Evolutionary conservation across 2,329 filamentous ascomycete genomes (phyloP).

Genomic region (Botrytis porri): DNA sequence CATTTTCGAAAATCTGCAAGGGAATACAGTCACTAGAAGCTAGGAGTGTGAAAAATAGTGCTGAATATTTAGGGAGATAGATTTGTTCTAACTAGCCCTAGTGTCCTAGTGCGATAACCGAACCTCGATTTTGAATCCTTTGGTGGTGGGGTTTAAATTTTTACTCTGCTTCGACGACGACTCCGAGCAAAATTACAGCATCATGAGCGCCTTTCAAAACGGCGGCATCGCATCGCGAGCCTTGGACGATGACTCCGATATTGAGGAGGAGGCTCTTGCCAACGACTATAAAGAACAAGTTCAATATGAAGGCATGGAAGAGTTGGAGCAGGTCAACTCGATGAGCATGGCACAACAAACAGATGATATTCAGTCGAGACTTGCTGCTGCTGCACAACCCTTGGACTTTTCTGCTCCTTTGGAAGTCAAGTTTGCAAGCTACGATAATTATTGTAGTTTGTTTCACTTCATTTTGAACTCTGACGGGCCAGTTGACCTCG

Average conservation of each 20-base stretch:
- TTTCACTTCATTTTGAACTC: conserved; percentile 99
- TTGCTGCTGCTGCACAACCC: conserved; percentile 88
- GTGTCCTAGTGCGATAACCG: conserved; percentile 17
- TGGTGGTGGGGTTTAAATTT: background rate
- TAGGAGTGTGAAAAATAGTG: background rate
- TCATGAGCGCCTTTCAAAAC: conserved; percentile 62
- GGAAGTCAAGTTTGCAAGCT: conserved; percentile 97
- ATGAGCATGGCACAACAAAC: conserved; percentile 69
- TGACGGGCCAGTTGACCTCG: conserved; percentile 95
- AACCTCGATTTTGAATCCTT: conserved; percentile 17
- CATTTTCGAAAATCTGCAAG: background rate
- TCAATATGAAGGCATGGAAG: conserved; percentile 83
- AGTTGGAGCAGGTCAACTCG: conserved; percentile 72
- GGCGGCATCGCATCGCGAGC: conserved; percentile 57
- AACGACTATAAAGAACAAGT: conserved; percentile 97
- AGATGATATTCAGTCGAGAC: conserved; percentile 90
- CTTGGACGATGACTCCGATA: conserved; percentile 81
- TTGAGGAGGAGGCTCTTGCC: conserved; percentile 92
- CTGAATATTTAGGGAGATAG: conserved; percentile 5
- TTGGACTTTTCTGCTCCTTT: conserved; percentile 94
- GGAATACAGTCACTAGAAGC: background rate
- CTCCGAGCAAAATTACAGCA: conserved; percentile 14
- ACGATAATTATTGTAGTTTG: conserved; percentile 98
- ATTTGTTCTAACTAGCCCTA: conserved; percentile 17
- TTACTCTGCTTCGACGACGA: conserved; percentile 17